Conservation (phyloP, 1,284 basidiomycete genomes). For the Malassezia globosa region DNA sequence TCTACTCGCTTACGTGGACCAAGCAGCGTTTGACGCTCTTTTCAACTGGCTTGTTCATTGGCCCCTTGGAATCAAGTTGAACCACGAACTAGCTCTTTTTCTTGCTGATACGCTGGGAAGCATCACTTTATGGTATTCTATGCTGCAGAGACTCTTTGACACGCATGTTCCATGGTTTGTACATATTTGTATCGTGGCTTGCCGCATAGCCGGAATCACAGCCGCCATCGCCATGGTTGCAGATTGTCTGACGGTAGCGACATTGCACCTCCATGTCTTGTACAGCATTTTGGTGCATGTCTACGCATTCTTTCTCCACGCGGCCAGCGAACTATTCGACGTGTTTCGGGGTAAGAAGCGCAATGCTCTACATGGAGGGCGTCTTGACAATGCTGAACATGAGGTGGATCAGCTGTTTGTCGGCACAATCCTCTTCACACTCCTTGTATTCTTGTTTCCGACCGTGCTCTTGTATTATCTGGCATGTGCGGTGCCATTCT, state of each 20-base stretch:
- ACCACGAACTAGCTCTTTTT: slow-evolving; percentile 76
- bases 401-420: slow-evolving; percentile 86
- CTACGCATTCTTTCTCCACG: slow-evolving; percentile 58
- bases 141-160: too few relatives aligned
- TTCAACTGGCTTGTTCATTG: slow-evolving; percentile 81
- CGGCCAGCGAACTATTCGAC: slow-evolving; percentile 68
- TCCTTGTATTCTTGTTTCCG: slow-evolving; percentile 78
- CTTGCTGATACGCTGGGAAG: slow-evolving; percentile 58
- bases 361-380: slow-evolving; percentile 57
- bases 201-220: slow-evolving; percentile 57
- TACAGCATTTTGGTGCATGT: slow-evolving; percentile 59
- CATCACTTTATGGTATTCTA: slow-evolving; percentile 8
- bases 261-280: slow-evolving; percentile 63
- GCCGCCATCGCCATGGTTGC: slow-evolving; percentile 59
- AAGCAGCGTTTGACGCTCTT: slow-evolving; percentile 40
- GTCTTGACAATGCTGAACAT: slow-evolving; percentile 78
- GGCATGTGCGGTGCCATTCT: slow-evolving; percentile 63
- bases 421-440: slow-evolving; percentile 85
- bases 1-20: not conserved
- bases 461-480: slow-evolving; percentile 76
- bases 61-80: slow-evolving; percentile 91
- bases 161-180: slow-evolving; percentile 11
- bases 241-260: slow-evolving; percentile 60
- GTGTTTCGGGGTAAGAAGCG: slow-evolving; percentile 69
- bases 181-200: not conserved